Base-by-base conservation (phyloP, 345 rosid species). In the Laguncularia racemosa region DNA sequence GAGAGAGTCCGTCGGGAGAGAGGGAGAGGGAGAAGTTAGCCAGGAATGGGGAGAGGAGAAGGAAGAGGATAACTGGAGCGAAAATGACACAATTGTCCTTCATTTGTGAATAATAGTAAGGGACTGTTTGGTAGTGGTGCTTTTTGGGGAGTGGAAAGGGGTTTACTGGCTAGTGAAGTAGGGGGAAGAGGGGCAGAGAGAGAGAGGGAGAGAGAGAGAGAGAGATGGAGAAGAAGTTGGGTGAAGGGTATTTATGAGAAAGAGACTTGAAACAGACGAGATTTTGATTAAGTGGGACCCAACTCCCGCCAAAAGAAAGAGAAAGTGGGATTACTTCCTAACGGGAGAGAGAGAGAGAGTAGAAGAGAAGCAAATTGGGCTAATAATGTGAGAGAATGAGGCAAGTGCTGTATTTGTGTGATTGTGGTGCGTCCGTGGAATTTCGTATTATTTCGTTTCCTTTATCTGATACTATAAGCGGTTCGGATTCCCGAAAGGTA, bases 1-100 rank as follows among this genome's bases (percentile, higher is more conserved):
- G 85, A 48, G 95, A 71, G 48, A 89, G 72, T 2, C 99, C 99
- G 67, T 93, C 99, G 19, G 99, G 88, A 2, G 95, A 73, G 47
- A 93, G 87, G 48, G 92, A 72, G 23, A 71, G 52, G 11, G 63
- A 43, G 6, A 58, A 69, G n/a, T 14, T 4, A 52, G 67, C n/a
- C 11, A 65, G 63, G 16, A 62, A 33, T 33, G 40, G 20, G 46
- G 48, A 16, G 47, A 55, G 48, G 58, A 65, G 57, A 52, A n/a
- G n/a, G n/a, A 70, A 60, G 67, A 56, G 58, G 19, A 56, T 52
- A 51, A 64, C 7, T 33, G 46, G 13, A 38, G 71, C 67, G 16
- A 62, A 67, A 55, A 58, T 43, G 13, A 20, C 18, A 26, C 17
- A 50, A 38, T 7, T 33, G 40, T 33, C 40, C 40, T 7, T 7